Evolutionary conservation across 345 rosid genomes (phyloP).

Genomic region (Dipteronia dyeriana): DNA sequence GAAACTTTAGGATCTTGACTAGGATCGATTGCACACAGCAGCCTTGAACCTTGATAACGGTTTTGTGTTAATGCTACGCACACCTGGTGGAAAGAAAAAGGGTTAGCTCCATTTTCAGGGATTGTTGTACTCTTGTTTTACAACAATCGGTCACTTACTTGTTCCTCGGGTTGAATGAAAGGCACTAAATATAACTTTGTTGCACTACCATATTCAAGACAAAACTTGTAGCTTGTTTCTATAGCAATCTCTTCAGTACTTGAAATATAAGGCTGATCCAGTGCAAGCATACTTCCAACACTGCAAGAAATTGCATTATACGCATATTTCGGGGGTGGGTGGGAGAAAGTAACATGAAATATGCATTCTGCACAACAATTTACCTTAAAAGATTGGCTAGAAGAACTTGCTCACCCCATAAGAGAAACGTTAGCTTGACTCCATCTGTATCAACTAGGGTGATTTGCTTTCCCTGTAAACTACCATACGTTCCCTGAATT

Average conservation of each 20-base stretch:
- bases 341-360: constrained; percentile 11
- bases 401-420: constrained; percentile 90
- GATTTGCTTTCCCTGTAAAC: constrained; percentile 62
- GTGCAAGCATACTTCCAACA: constrained; percentile 81
- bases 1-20: constrained; percentile 62
- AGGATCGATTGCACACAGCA: constrained; percentile 53
- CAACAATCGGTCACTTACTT: constrained; percentile 39
- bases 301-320: constrained; percentile 43
- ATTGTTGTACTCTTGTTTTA: neutral
- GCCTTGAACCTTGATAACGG: constrained; percentile 63
- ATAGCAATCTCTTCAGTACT: constrained; percentile 53
- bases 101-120: constrained; percentile 25
- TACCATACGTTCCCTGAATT: constrained; percentile 51
- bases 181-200: constrained; percentile 89
- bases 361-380: constrained; percentile 27
- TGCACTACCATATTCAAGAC: constrained; percentile 95
- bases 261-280: constrained; percentile 84
- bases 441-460: constrained; percentile 76
- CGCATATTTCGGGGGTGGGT: constrained; percentile 17
- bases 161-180: constrained; percentile 74
- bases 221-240: constrained; percentile 56
- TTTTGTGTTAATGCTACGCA: constrained; percentile 65
- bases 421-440: constrained; percentile 56
- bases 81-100: constrained; percentile 51
- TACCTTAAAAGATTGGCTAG: constrained; percentile 90